phyloP scores from a whole-genome alignment of 306 rosid species.

The Cucurbita argyrosperma region DNA sequence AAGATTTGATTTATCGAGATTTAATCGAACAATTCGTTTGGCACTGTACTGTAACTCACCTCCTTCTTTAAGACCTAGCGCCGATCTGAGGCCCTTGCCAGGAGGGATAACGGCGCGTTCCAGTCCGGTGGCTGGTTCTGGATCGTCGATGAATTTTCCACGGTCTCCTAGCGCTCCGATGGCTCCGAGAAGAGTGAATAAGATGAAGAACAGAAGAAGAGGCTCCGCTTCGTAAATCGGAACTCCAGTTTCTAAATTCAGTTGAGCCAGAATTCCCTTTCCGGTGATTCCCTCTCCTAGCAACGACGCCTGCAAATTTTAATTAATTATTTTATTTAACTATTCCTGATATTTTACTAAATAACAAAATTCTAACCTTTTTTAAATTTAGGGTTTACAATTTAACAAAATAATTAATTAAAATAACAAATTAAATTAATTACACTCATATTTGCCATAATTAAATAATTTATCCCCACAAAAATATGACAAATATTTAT shows the following conservation, averaged over 20 bases:
- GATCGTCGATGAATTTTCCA: conserved; percentile 70
- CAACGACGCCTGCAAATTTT: conserved; percentile 53
- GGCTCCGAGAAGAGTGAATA: conserved; percentile 93
- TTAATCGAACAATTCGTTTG: not conserved
- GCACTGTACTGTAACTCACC: conserved; percentile 14
- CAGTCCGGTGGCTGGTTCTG: conserved; percentile 28
- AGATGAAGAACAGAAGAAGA: conserved; percentile 86
- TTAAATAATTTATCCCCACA: no score
- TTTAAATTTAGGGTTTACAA: no score
- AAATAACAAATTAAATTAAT: no score
- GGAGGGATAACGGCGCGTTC: conserved; percentile 58
- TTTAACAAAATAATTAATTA: no score
- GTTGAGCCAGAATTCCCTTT: conserved; percentile 78
- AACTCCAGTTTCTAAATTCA: conserved; percentile 84
- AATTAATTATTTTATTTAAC: no score
- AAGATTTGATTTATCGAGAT: not conserved
- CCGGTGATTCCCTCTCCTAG: conserved; percentile 88
- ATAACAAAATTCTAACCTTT: no score
- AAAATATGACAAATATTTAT: no score
- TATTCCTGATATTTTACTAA: no score
- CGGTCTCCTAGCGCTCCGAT: conserved; percentile 96
- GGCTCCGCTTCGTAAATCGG: conserved; percentile 97
- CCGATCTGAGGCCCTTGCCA: conserved; percentile 49
- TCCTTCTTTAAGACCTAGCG: conserved; percentile 82
- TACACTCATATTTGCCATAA: no score